Evolutionary conservation across 257 asterid species (phyloP).

Genomic region (Penstemon newberryi): DNA sequence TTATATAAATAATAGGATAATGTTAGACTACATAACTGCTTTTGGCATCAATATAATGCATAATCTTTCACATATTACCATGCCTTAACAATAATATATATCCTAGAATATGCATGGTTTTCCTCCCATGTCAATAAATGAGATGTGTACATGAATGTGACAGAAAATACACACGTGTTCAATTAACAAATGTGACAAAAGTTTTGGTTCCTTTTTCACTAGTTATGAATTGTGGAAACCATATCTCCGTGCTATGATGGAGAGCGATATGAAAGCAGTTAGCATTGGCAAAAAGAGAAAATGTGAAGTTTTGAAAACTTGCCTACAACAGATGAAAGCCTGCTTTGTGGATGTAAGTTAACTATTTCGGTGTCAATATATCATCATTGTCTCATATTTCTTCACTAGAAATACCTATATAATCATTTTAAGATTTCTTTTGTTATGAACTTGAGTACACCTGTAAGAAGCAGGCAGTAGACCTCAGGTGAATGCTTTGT

Average conservation of each 20-base stretch:
- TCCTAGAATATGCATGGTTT: background rate
- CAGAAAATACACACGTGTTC: constrained; percentile 13
- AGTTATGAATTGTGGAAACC: constrained; percentile 99
- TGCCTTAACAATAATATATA: background rate
- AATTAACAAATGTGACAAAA: constrained; percentile 15
- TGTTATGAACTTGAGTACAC: constrained; percentile 24
- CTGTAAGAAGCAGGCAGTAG: constrained; percentile 18
- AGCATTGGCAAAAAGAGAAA: constrained; percentile 79
- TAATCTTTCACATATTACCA: constrained; percentile 3
- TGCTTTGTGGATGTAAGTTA: constrained; percentile 88
- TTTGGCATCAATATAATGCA: constrained; percentile 18
- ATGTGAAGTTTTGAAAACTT: constrained; percentile 79
- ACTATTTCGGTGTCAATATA: constrained; percentile 14
- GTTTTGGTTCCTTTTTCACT: constrained; percentile 27
- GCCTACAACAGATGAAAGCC: constrained; percentile 87
- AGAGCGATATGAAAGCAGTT: constrained; percentile 88
- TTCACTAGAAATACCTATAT: constrained; percentile 5
- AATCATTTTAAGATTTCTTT: constrained; percentile 13
- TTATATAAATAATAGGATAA: constrained; percentile 13
- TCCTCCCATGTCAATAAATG: constrained; percentile 19
- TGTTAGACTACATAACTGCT: constrained; percentile 19
- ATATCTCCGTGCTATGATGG: constrained; percentile 90
- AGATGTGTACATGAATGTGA: constrained; percentile 8
- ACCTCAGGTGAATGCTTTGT: constrained; percentile 10
- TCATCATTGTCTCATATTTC: constrained; percentile 16